These are phyloP conservation scores for Nyctanthes arbortristis DNA, from an alignment of 257 asterid species.

Conservation along the genomic window DNA sequence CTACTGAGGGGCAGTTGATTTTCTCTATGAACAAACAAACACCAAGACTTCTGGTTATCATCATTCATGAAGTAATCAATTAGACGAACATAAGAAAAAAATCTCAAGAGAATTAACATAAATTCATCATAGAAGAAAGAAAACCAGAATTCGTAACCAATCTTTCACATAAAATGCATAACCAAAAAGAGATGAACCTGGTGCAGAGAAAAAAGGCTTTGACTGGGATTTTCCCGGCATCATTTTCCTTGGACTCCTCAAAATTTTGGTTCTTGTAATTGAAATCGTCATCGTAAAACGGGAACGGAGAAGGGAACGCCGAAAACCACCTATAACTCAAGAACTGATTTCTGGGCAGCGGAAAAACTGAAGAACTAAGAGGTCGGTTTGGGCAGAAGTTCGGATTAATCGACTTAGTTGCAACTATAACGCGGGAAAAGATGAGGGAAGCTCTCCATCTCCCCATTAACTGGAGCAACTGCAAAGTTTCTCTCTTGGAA, in stretches of 20 bases:
- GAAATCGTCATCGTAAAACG: conserved; percentile 52
- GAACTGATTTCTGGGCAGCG: conserved; percentile 31
- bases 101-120: conserved; percentile 1
- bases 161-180: not conserved
- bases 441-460: conserved; percentile 75
- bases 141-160: not conserved
- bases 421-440: conserved; percentile 44
- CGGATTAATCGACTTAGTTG: conserved; percentile 33
- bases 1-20: too few relatives aligned
- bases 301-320: conserved; percentile 61
- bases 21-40: too few relatives aligned
- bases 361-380: conserved; percentile 27
- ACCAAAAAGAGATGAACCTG: conserved; percentile 52
- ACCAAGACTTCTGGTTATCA: too few relatives aligned
- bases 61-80: too few relatives aligned
- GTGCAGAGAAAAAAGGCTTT: conserved; percentile 86
- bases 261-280: conserved; percentile 37
- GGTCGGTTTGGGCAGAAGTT: conserved; percentile 21
- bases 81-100: not conserved
- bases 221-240: conserved; percentile 68
- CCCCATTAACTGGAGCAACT: conserved; percentile 73
- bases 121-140: not conserved
- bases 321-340: conserved; percentile 59
- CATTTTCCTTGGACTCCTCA: conserved; percentile 39
- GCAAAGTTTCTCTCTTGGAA: conserved; percentile 4